Base-by-base conservation (phyloP, 495 filamentous ascomycete genomes). In the Neurospora tetraspora region DNA sequence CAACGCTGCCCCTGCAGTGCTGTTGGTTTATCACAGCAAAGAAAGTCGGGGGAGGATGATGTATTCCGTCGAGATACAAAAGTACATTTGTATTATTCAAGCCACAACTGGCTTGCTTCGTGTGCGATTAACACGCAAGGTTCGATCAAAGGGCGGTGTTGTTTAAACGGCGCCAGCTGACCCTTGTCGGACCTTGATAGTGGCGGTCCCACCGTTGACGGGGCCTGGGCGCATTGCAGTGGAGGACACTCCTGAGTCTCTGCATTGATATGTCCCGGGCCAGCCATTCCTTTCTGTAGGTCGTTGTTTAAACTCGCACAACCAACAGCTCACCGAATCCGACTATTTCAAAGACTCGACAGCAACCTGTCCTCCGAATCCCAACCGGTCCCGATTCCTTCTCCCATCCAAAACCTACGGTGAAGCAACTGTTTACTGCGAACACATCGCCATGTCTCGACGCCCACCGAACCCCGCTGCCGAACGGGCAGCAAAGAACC, bases 401-500 rank as follows among this genome's bases (percentile, higher is more conserved):
- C 27, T 18, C 14, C 53, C 12, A 36, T 34, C 27, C 27, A 65
- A 65, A 36, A 31, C 10, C 47, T 12, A 27, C 23, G 53, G 23
- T 12, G 11, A 34, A 65, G 27, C 14, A 65, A 65, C 53, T 34
- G 36, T 53, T 9, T 34, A 61, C 37, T 38, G 53, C 12, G 31
- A 27, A 38, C 40, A 40, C 47, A 39, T 40, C 53, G 83, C 74
- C 73, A 99, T 99, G 96, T 98, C 95, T 82, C 90, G 95, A 85
- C 91, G 96, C 78, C 83, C 85, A 34, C 86, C 88, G n/a, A 92
- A 92, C 79, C 88, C 91, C 71, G 71, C 89, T 88, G 80, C 91
- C 93, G 81, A 92, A 92, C 76, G 94, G 92, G 65, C 91, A 79
- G 93, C 93, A 71, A 91, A 94, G 79, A 98, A 98, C 83, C 90